Conservation (phyloP, 73 alveolate genomes). For the Paramecium primaurelia region DNA sequence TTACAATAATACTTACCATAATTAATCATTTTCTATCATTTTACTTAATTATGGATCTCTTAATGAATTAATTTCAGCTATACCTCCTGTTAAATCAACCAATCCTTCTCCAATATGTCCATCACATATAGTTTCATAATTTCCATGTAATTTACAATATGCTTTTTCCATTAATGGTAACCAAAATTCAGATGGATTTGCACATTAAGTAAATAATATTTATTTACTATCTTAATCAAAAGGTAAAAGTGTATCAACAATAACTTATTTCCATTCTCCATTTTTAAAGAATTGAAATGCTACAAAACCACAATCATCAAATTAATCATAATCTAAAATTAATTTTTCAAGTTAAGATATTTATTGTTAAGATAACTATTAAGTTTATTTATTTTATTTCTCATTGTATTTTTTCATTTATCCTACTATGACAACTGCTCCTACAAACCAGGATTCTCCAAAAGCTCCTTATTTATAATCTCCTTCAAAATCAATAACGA, state of each 20-base stretch:
- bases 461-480: constrained; percentile 96
- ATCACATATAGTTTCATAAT: constrained; percentile 91
- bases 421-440: constrained; percentile 73
- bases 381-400: constrained; percentile 52
- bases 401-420: constrained; percentile 54
- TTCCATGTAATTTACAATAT: constrained; percentile 95
- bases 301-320: constrained; percentile 91
- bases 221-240: constrained; percentile 87
- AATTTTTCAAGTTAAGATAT: constrained; percentile 66
- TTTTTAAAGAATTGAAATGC: constrained; percentile 96
- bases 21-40: constrained; percentile 81
- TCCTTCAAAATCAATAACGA: constrained; percentile 90
- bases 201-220: constrained; percentile 85
- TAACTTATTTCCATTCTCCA: constrained; percentile 97
- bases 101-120: constrained; percentile 94
- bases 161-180: constrained; percentile 98
- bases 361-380: neutral
- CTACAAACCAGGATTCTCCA: constrained; percentile 98
- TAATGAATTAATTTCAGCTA: constrained; percentile 84
- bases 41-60: constrained; percentile 86
- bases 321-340: constrained; percentile 71
- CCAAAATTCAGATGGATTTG: constrained; percentile 98
- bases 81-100: constrained; percentile 98
- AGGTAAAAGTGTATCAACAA: constrained; percentile 97
- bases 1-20: constrained; percentile 88